Percentiles rank a stretch among this genome's conserved stretches.
phyloP scores from a whole-genome alignment of 805 yeast species.

The Tetrapisispora taiwanensis region DNA sequence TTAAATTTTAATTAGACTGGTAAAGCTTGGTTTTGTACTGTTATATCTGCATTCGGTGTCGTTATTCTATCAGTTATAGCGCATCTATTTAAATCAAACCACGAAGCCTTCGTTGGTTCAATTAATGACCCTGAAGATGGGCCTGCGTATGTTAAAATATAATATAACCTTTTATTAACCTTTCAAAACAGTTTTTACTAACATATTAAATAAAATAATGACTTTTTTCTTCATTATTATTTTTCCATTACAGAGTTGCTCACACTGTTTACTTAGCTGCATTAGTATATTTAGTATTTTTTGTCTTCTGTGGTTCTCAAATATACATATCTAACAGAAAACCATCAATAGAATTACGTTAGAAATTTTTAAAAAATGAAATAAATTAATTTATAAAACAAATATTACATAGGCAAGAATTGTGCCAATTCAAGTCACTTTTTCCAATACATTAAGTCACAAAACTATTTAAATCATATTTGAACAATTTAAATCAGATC shows the following conservation, averaged over 20 bases:
- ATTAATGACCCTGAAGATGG: constrained; percentile 88
- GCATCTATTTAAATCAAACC: constrained; percentile 63
- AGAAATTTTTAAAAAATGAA: background rate
- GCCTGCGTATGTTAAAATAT: constrained; percentile 40
- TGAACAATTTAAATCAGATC: no score
- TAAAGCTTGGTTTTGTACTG: constrained; percentile 92
- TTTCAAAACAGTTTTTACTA: no score
- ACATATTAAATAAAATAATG: background rate
- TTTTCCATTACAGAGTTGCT: constrained; percentile 70
- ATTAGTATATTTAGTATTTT: constrained; percentile 65
- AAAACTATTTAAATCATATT: no score
- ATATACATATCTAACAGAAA: constrained; percentile 54
- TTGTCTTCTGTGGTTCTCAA: constrained; percentile 86
- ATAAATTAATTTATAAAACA: background rate
- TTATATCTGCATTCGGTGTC: constrained; percentile 85
- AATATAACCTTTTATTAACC: background rate
- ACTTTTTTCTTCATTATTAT: background rate
- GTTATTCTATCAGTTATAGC: constrained; percentile 81
- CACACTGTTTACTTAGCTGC: constrained; percentile 86
- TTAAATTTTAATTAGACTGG: constrained; percentile 49
- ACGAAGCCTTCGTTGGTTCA: constrained; percentile 90
- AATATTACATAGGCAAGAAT: no score
- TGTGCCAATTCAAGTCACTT: no score
- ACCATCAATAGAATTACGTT: constrained; percentile 48
- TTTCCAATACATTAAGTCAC: no score